Percentiles rank a stretch among this genome's conserved stretches.
Conservation (phyloP, 805 yeast species). For the Pichia scutulata region DNA sequence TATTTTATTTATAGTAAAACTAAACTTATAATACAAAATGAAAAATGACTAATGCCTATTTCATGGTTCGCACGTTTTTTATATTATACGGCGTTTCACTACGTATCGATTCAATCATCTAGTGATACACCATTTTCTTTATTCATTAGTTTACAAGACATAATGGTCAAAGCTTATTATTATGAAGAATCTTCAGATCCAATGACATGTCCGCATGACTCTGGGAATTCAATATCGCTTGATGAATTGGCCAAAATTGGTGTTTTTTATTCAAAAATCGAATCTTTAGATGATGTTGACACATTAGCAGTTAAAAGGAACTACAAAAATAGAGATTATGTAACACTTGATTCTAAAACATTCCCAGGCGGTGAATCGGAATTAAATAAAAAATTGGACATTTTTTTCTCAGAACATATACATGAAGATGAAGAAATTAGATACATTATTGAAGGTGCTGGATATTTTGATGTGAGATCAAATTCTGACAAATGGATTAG, state of each 20-base stretch:
- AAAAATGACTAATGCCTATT: background rate
- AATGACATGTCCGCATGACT: conserved; percentile 63
- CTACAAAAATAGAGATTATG: conserved; percentile 75
- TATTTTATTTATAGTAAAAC: too few relatives aligned
- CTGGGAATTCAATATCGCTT: conserved; percentile 50
- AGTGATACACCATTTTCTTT: background rate
- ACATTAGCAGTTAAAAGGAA: conserved; percentile 57
- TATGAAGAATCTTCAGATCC: conserved; percentile 51
- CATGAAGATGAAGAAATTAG: conserved; percentile 98
- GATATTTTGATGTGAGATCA: conserved; percentile 83
- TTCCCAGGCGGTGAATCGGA: conserved; percentile 56
- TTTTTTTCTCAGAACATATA: conserved; percentile 75
- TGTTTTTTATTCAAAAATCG: conserved; percentile 52
- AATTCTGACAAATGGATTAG: conserved; percentile 64
- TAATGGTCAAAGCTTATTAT: conserved; percentile 34
- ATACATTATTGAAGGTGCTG: conserved; percentile 81
- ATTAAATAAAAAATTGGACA: conserved; percentile 55
- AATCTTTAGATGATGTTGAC: conserved; percentile 50
- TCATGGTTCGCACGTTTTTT: background rate
- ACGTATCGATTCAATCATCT: too few relatives aligned
- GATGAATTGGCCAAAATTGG: conserved; percentile 54
- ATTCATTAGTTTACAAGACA: background rate
- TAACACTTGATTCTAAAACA: conserved; percentile 50
- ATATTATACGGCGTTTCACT: too few relatives aligned
- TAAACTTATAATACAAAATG: too few relatives aligned